Conservation (phyloP, 371 early-diverging fungal genomes). For the Rhizomucor pusillus region DNA sequence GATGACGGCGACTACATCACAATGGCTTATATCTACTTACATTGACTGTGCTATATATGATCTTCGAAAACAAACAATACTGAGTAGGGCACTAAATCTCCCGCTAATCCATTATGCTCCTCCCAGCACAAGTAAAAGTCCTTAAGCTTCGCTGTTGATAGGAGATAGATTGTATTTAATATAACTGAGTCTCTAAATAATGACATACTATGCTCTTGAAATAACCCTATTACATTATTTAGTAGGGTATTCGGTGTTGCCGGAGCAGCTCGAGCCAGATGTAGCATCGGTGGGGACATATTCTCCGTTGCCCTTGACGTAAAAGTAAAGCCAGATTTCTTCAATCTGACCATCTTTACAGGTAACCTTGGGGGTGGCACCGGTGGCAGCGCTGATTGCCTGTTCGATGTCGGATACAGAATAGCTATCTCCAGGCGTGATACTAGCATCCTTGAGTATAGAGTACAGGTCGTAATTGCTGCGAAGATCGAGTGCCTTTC, state of each 20-base stretch:
- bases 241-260: conserved; percentile 32
- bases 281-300: conserved; percentile 24
- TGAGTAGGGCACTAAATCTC: no score
- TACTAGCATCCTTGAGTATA: conserved; percentile 51
- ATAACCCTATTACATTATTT: conserved; percentile 14
- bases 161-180: no score
- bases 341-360: conserved; percentile 35
- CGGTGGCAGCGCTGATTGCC: conserved; percentile 50
- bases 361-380: conserved; percentile 44
- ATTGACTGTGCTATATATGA: no score
- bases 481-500: conserved; percentile 47
- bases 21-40: no score
- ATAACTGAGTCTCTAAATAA: no score
- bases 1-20: no score
- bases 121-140: no score
- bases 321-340: conserved; percentile 36
- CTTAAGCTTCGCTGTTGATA: no score
- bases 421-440: conserved; percentile 65
- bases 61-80: no score
- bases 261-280: conserved; percentile 37
- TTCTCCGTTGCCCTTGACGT: conserved; percentile 25
- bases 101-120: no score
- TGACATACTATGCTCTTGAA: no score
- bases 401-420: conserved; percentile 40
- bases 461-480: conserved; percentile 56